Percentiles rank a stretch among this genome's conserved stretches.
These are phyloP conservation scores for Sporothrix variecibatus DNA, from an alignment of 2,329 filamentous ascomycete species.

Conservation along the genomic window DNA sequence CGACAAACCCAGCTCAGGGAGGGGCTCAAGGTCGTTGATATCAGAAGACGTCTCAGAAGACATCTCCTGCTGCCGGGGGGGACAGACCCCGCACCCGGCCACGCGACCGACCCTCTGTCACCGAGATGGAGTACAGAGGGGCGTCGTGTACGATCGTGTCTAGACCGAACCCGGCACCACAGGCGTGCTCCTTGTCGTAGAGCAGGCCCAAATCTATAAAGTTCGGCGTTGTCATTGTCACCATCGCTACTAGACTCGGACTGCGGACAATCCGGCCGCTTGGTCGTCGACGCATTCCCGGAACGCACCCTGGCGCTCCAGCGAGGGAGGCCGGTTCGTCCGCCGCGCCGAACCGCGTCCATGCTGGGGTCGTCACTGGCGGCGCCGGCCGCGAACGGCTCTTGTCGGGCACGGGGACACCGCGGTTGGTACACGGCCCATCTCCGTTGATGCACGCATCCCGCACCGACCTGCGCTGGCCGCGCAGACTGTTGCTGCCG, in stretches of 20 bases:
- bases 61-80: background rate
- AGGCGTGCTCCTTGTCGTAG: conserved; percentile 46
- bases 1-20: conserved; percentile 45
- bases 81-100: conserved; percentile 36
- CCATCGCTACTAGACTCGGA: background rate
- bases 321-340: conserved; percentile 40
- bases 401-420: background rate
- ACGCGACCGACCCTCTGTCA: conserved; percentile 31
- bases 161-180: conserved; percentile 42
- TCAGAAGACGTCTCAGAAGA: background rate
- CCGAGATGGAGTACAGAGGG: conserved; percentile 42
- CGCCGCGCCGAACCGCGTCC: background rate
- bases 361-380: background rate
- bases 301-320: conserved; percentile 52
- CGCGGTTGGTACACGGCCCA: background rate
- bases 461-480: background rate
- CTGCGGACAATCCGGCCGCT: conserved; percentile 28
- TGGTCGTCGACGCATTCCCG: conserved; percentile 45
- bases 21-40: conserved; percentile 6
- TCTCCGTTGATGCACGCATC: conserved; percentile 14
- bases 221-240: conserved; percentile 44
- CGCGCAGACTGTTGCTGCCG: background rate
- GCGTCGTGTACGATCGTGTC: conserved; percentile 44
- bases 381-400: background rate
- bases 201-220: conserved; percentile 50